Base-by-base conservation (phyloP, 108 stramenopile genomes). In the Epithemia pelagica region DNA sequence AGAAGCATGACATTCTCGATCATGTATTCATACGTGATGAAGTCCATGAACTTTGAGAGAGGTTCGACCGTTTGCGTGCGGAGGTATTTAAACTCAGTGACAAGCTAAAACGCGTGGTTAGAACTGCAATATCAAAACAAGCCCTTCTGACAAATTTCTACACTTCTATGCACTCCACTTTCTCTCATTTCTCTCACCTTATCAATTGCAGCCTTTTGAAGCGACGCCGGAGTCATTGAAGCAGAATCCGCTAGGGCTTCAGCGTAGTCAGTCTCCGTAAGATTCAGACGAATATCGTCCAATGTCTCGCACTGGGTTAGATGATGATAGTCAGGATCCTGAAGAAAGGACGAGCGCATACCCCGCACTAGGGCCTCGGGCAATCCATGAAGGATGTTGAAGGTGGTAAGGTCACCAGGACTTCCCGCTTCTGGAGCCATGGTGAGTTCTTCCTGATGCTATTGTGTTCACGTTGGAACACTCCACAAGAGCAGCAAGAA, bases 21-120 rank as follows among this genome's bases (percentile, higher is more conserved):
- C 97, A 98, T 98, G 85, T 98, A 99, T 83, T 99, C 99, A 77
- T 96, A 97, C 15, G 94, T 96, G 74, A 99, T 96, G 81, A 97
- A 99, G 61, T 99, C 99, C 51, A 99, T 71, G 81, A 99, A 99
- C 54, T 90, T 94, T 46, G 93, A 78, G 59, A 99, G 85, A 0
- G 97, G 97, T 69, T 96, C 94, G 24, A 95, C 89, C 21, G 97
- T 82, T 62, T 99, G 97, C n/a, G 96, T 92, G 58, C 97, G 89
- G 51, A 99, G 73, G 81, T 95, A 97, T 71, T 96, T 78, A 83
- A 99, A 97, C 79, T 99, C 99, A 10, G 79, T 77, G 2, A 97
- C 98, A 62, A 98, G 77, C 93, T 99, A 79, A 26, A 59, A 46
- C 8, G 28, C 15, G 10, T 18, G 25, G 54, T 28, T 15, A 62